Evolutionary conservation across 164 flowering plant genomes (phyloP).

Genomic region (Liriodendron chinense): DNA sequence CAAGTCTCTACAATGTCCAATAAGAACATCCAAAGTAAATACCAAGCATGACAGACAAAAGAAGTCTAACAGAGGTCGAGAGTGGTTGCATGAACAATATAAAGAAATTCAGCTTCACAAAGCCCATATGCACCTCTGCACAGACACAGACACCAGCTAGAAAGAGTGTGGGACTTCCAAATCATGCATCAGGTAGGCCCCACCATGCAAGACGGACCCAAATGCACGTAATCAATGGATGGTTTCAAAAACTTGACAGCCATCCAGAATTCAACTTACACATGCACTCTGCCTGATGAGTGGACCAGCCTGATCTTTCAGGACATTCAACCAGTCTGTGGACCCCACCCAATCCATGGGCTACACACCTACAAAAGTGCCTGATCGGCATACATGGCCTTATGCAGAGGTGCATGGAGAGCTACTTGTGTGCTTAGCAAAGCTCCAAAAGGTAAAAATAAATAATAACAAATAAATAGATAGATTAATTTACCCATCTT

Average conservation of each 20-base stretch:
- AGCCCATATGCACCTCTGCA: neutral
- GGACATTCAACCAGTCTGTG: neutral
- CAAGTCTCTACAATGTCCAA: constrained; percentile 27
- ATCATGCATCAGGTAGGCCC: too few relatives aligned
- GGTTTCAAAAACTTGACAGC: too few relatives aligned
- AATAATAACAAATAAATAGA: neutral
- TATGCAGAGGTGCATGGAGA: neutral
- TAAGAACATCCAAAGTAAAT: neutral
- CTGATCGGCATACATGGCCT: too few relatives aligned
- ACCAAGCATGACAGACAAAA: neutral
- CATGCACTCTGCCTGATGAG: too few relatives aligned
- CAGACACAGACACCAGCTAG: neutral
- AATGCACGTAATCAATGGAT: too few relatives aligned
- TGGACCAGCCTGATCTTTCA: neutral
- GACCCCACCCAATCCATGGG: neutral
- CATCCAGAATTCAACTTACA: too few relatives aligned
- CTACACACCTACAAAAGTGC: too few relatives aligned
- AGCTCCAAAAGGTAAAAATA: neutral
- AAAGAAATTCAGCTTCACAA: too few relatives aligned
- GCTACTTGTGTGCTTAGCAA: neutral
- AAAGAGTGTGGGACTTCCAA: too few relatives aligned
- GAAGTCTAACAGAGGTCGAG: neutral
- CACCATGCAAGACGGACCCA: too few relatives aligned
- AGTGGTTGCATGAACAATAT: neutral
- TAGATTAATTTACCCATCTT: constrained; percentile 61